These are phyloP conservation scores for Nyctanthes arbortristis DNA, from an alignment of 257 asterid species.

Conservation along the genomic window DNA sequence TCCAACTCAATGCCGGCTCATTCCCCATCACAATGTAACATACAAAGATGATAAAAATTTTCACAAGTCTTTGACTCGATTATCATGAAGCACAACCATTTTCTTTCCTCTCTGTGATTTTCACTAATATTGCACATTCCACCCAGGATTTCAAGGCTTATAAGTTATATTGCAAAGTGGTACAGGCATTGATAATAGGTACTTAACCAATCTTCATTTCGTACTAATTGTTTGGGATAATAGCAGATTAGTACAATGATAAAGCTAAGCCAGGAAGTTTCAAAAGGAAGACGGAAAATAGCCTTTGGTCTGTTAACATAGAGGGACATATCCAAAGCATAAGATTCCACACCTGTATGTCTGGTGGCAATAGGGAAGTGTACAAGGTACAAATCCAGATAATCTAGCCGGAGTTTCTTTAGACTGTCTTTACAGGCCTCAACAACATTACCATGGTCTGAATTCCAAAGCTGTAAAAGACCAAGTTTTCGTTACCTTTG, in stretches of 20 bases:
- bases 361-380: conserved; percentile 71
- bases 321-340: neutral
- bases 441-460: conserved; percentile 67
- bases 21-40: neutral
- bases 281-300: neutral
- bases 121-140: neutral
- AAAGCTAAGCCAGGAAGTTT: neutral
- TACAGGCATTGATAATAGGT: neutral
- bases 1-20: neutral
- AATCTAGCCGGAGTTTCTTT: conserved; percentile 53
- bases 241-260: too few species aligned
- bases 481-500: neutral
- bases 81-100: neutral
- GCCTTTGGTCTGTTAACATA: neutral
- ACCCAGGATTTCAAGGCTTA: too few species aligned
- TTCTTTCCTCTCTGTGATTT: neutral
- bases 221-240: neutral
- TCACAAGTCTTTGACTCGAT: neutral
- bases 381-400: conserved; percentile 63
- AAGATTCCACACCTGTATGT: conserved; percentile 50
- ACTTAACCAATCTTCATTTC: neutral
- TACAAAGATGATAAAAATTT: neutral
- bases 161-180: neutral
- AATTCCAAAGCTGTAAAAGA: conserved; percentile 60
- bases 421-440: conserved; percentile 73